Evolutionary conservation across 345 rosid species (phyloP).

Genomic region (Gossypium thurberi): DNA sequence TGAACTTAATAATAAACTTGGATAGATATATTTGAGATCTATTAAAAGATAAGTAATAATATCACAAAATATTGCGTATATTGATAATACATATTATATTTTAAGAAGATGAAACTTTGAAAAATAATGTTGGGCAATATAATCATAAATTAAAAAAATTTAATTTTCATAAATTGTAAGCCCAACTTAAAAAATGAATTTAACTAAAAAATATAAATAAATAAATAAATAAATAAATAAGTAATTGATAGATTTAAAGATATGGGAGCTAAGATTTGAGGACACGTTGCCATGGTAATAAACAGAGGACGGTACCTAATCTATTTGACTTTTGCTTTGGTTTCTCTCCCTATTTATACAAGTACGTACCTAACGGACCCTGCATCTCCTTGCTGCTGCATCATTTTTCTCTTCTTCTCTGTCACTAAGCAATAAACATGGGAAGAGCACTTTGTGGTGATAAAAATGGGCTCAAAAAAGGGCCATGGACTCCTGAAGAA

Average conservation of each 20-base stretch:
- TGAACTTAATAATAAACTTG: not conserved
- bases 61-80: not conserved
- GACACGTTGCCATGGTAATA: slow-evolving; percentile 54
- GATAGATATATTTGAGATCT: not conserved
- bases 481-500: slow-evolving; percentile 91
- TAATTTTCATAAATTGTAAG: no score
- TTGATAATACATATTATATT: no score
- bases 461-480: slow-evolving; percentile 66
- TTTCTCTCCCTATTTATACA: slow-evolving; percentile 32
- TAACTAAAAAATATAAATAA: not conserved
- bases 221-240: not conserved
- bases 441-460: slow-evolving; percentile 83
- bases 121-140: no score
- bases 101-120: no score
- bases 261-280: not conserved
- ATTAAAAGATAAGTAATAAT: not conserved
- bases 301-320: slow-evolving; percentile 91
- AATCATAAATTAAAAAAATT: no score
- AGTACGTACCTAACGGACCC: slow-evolving; percentile 27
- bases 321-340: slow-evolving; percentile 47
- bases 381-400: slow-evolving; percentile 8
- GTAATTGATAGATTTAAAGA: not conserved
- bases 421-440: slow-evolving; percentile 26
- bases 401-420: slow-evolving; percentile 7
- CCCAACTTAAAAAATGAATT: no score